phyloP scores from a whole-genome alignment of 148 eudicot genomes.

The Rhododendron simsii region DNA sequence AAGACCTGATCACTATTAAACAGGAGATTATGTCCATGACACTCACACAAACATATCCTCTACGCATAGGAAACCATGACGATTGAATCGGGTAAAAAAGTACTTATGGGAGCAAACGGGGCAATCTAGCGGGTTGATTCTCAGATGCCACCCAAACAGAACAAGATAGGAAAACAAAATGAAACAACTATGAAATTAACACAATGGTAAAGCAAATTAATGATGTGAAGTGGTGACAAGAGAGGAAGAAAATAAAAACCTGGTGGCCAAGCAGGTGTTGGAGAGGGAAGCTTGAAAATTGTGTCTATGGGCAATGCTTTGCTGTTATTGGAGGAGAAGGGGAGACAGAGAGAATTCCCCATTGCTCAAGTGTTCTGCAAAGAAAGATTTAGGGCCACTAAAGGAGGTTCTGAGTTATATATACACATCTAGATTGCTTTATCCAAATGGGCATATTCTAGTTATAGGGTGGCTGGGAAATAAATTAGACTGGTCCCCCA shows the following conservation, averaged over 20 bases:
- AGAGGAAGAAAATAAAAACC: conserved; percentile 12
- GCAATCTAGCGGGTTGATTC: not conserved
- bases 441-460: conserved; percentile 9
- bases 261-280: conserved; percentile 31
- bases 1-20: not conserved
- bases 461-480: not conserved
- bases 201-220: not conserved
- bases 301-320: conserved; percentile 22
- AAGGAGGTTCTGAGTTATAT: conserved; percentile 4
- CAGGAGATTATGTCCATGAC: not conserved
- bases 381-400: not conserved
- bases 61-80: not conserved
- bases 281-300: conserved; percentile 29
- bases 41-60: not conserved
- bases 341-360: conserved; percentile 19
- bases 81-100: not conserved
- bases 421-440: not conserved
- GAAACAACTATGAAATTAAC: not conserved
- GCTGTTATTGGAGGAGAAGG: not conserved
- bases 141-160: not conserved
- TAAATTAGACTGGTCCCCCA: not conserved
- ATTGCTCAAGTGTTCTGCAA: conserved; percentile 5
- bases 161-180: not conserved
- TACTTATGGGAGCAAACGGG: not conserved
- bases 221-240: not conserved